Evolutionary conservation across 192 early-diverging fungal species (phyloP).

Genomic region (Jimgerdemannia lactiflua): DNA sequence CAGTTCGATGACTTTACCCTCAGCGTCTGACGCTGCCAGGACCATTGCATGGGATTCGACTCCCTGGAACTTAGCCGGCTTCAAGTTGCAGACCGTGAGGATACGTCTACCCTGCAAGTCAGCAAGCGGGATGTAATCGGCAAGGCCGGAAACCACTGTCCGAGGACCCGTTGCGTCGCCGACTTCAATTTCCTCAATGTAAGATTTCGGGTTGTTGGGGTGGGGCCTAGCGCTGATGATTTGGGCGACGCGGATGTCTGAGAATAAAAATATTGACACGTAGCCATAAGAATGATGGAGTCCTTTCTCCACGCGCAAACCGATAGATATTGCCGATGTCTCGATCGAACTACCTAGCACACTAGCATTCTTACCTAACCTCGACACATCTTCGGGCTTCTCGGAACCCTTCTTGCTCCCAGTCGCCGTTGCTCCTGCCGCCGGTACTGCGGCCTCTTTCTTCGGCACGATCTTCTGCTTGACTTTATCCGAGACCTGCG

Average conservation of each 20-base stretch:
- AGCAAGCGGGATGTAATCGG: slow-evolving; percentile 49
- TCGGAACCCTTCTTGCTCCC: background rate
- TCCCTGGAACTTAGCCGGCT: slow-evolving; percentile 57
- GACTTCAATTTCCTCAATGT: slow-evolving; percentile 56
- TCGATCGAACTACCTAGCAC: background rate
- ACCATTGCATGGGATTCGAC: slow-evolving; percentile 62
- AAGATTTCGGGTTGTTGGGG: slow-evolving; percentile 51
- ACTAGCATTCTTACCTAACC: background rate
- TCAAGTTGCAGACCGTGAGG: slow-evolving; percentile 57
- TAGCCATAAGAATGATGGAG: too few species aligned
- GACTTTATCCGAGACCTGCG: slow-evolving; percentile 50
- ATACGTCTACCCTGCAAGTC: slow-evolving; percentile 55
- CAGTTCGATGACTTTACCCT: slow-evolving; percentile 52
- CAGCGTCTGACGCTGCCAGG: slow-evolving; percentile 52
- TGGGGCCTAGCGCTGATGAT: slow-evolving; percentile 53
- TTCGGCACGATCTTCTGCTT: slow-evolving; percentile 53
- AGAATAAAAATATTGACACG: background rate
- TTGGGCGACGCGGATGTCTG: slow-evolving; percentile 62
- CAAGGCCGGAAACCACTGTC: slow-evolving; percentile 61
- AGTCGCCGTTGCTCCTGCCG: background rate
- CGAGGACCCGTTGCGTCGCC: slow-evolving; percentile 48
- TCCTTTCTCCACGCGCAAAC: too few species aligned
- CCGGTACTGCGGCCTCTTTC: slow-evolving; percentile 28
- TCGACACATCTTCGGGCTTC: background rate
- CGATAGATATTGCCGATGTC: background rate